phyloP scores from a whole-genome alignment of 352 stramenopile species.

The Blastocystis sp. region DNA sequence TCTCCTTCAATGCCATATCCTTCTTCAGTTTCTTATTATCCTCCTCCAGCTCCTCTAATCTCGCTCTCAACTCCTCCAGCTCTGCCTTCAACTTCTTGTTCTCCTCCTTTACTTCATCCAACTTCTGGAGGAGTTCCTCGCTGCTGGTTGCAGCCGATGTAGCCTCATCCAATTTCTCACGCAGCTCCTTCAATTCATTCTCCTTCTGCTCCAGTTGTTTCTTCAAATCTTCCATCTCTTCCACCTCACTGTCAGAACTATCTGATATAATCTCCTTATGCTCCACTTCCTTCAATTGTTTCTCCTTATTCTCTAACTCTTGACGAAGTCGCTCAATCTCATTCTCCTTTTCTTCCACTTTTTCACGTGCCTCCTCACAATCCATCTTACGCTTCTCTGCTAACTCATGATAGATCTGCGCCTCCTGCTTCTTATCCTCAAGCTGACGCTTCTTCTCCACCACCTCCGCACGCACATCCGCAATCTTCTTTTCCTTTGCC shows the following conservation, averaged over 20 bases:
- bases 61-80: background rate
- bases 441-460: conserved; percentile 24
- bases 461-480: background rate
- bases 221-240: conserved; percentile 5
- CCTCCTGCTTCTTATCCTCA: conserved; percentile 7
- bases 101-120: conserved; percentile 27
- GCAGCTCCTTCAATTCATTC: conserved; percentile 35
- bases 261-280: background rate
- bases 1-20: background rate
- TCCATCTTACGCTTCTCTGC: background rate
- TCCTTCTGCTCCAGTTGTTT: conserved; percentile 13
- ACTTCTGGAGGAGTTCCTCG: conserved; percentile 1
- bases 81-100: conserved; percentile 10
- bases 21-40: conserved; percentile 17
- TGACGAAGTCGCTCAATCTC: conserved; percentile 7
- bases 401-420: background rate
- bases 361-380: background rate
- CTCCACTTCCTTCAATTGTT: background rate
- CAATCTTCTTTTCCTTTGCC: conserved; percentile 28
- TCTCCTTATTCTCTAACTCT: background rate
- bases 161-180: background rate
- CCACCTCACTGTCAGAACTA: background rate
- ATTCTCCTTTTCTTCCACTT: conserved; percentile 31
- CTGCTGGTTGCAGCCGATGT: background rate
- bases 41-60: background rate